phyloP scores from a whole-genome alignment of 2,329 filamentous ascomycete genomes.

The Aspergillus brasiliensis region DNA sequence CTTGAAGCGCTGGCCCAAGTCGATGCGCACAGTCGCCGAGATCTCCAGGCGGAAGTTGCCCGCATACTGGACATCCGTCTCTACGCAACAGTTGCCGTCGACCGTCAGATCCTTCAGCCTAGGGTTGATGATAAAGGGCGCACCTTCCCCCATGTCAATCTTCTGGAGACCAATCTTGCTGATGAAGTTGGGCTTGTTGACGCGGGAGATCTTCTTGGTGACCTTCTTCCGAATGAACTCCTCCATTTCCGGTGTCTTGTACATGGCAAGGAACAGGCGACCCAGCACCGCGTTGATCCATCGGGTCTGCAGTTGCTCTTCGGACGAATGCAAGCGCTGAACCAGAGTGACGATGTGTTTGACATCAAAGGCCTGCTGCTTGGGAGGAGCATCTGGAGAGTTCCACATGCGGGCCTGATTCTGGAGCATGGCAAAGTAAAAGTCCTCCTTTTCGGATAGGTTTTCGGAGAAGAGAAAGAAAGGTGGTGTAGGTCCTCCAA shows the following conservation, averaged over 20 bases:
- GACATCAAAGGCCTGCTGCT: slow-evolving; percentile 75
- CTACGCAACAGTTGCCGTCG: slow-evolving; percentile 84
- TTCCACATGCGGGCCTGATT: slow-evolving; percentile 74
- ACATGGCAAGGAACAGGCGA: slow-evolving; percentile 81
- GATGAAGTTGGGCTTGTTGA: slow-evolving; percentile 88
- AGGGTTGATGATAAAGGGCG: slow-evolving; percentile 86
- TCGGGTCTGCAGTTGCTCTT: slow-evolving; percentile 84
- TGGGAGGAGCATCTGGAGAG: slow-evolving; percentile 61
- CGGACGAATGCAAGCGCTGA: slow-evolving; percentile 85
- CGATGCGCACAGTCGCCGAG: slow-evolving; percentile 88
- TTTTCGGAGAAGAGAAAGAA: slow-evolving; percentile 96
- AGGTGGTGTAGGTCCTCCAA: slow-evolving; percentile 68
- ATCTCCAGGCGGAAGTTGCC: slow-evolving; percentile 90
- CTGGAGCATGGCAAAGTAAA: slow-evolving; percentile 88
- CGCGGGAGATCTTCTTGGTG: slow-evolving; percentile 92
- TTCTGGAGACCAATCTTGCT: slow-evolving; percentile 79
- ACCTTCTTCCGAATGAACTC: slow-evolving; percentile 80
- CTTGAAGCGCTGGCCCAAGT: slow-evolving; percentile 86
- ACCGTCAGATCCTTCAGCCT: slow-evolving; percentile 85
- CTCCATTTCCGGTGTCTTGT: slow-evolving; percentile 81
- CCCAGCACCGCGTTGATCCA: slow-evolving; percentile 94
- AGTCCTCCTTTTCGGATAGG: slow-evolving; percentile 95
- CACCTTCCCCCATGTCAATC: slow-evolving; percentile 83
- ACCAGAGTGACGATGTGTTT: slow-evolving; percentile 87
- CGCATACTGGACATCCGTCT: slow-evolving; percentile 84